Conservation (phyloP, 2,329 filamentous ascomycete species). For the Penicillium olsonii region DNA sequence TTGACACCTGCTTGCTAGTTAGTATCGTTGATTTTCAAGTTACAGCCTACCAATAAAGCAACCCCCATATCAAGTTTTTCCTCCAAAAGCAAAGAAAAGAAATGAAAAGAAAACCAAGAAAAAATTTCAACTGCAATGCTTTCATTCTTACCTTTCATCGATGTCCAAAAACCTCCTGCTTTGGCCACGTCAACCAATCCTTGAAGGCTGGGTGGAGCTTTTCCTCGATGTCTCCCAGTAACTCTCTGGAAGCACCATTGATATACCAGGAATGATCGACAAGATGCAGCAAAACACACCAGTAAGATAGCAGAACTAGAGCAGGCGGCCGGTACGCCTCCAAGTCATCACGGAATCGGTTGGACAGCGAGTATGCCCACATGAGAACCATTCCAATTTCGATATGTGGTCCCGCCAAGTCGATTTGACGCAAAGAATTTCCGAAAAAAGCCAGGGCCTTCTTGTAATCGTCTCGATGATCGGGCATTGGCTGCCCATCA, state of each 20-base stretch:
- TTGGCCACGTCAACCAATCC: conserved; percentile 23
- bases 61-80: too few relatives aligned
- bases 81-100: too few relatives aligned
- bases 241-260: conserved; percentile 9
- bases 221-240: conserved; percentile 20
- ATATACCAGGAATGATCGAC: conserved; percentile 20
- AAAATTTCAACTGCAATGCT: too few relatives aligned
- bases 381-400: conserved; percentile 21
- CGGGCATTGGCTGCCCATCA: neutral
- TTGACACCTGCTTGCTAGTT: neutral
- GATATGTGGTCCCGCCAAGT: conserved; percentile 19
- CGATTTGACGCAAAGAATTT: conserved; percentile 10
- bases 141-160: neutral
- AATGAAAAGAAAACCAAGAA: too few relatives aligned
- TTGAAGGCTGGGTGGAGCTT: conserved; percentile 14
- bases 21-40: neutral
- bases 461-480: conserved; percentile 17
- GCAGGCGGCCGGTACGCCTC: conserved; percentile 14
- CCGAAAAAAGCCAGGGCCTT: conserved; percentile 10
- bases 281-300: conserved; percentile 18
- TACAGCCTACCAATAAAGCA: too few relatives aligned
- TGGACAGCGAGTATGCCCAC: conserved; percentile 21
- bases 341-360: conserved; percentile 16
- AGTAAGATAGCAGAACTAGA: conserved; percentile 19
- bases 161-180: conserved; percentile 13